Conservation (phyloP, 2,329 filamentous ascomycete species). For the Penicillium sp. region DNA sequence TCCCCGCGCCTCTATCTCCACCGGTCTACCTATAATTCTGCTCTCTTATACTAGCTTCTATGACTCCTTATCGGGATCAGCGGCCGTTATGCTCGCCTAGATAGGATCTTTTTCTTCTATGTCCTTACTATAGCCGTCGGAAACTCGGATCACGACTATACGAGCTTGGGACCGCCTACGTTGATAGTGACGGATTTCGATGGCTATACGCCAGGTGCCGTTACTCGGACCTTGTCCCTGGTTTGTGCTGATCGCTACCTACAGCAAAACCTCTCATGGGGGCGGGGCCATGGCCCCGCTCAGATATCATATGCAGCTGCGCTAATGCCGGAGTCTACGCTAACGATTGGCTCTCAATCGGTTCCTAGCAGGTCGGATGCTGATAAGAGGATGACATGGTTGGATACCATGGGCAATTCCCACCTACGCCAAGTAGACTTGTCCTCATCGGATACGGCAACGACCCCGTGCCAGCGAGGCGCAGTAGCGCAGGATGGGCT, state of each 20-base stretch:
- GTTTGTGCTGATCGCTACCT: background rate
- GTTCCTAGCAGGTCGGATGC: background rate
- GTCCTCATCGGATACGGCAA: background rate
- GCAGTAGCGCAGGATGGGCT: background rate
- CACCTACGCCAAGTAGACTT: background rate
- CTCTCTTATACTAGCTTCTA: background rate
- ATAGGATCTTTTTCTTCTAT: background rate
- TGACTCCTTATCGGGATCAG: background rate
- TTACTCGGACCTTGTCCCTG: background rate
- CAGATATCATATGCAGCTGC: background rate
- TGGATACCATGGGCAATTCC: background rate
- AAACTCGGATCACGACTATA: background rate
- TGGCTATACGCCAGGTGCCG: background rate
- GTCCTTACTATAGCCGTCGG: background rate
- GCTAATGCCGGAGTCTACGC: background rate
- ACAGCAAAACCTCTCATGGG: background rate
- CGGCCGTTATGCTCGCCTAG: background rate
- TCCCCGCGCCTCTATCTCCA: constrained; percentile 1
- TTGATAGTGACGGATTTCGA: background rate
- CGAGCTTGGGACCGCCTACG: background rate
- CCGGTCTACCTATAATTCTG: background rate
- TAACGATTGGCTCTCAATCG: background rate
- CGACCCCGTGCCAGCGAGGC: background rate
- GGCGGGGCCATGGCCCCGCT: background rate
- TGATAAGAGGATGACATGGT: background rate